Base-by-base conservation (phyloP, 2,329 filamentous ascomycete species). In the Rhynchosporium graminicola region DNA sequence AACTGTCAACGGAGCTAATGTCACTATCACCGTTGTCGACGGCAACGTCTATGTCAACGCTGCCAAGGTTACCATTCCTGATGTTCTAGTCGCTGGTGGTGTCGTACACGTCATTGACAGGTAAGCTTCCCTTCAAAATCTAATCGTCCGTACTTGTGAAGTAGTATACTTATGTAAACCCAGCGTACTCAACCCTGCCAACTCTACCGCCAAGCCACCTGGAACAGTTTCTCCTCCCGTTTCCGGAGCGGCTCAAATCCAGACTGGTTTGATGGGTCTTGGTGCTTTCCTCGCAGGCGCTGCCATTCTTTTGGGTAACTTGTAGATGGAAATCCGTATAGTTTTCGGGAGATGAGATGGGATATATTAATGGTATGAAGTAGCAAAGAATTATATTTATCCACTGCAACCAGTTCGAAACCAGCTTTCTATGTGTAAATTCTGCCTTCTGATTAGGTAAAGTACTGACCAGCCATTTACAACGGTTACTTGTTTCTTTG, bases 121-220 rank as follows among this genome's bases (percentile, higher is more conserved):
- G 82, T 83, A 74, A 72, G 80, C 74, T 33, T 43, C 13, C 3
- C 31, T 12, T 20, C 12, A 13, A 3, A 7, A 7, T 15, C 45
- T 43, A 20, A 20, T 1, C 20, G 20, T 20, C 20, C 20, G 20
- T 20, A 20, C 20, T 20, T 20, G 20, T 20, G 20, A 20, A 20
- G 20, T 20, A 20, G 20, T 20, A 20, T 20, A 12, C 57, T 59
- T 9, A 59, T 29, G 2, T 12, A 3, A 20, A 15, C n/a, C 12
- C 47, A 80, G 79, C 63, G 84, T 87, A 43, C 76, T 88, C 55
- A 87, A 87, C 76, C 82, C 83, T 10, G 76, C 79, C 2, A 73
- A 75, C 1, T 77, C 76, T 4, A 70, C 74, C n/a, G 79, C 42
- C 13, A 20, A 28, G 0, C 58, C 62, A 1, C 60, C 81, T 4